Evolutionary conservation across 2,329 filamentous ascomycete genomes (phyloP).

Genomic region (Tothia fuscella): DNA sequence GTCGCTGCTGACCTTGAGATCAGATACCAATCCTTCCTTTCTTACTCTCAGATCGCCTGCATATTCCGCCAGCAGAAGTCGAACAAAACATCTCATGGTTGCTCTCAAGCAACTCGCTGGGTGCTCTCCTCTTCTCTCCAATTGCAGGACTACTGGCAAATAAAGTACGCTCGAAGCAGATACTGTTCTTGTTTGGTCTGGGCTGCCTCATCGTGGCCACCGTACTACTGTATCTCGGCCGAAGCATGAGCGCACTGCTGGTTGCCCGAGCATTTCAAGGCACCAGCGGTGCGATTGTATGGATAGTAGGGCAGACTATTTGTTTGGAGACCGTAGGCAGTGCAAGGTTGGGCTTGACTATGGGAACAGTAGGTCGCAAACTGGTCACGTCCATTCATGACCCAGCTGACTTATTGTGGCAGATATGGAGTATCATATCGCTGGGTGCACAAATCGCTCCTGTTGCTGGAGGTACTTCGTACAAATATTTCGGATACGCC

Average conservation of each 20-base stretch:
- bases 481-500: slow-evolving; percentile 40
- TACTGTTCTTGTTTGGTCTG: slow-evolving; percentile 47
- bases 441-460: slow-evolving; percentile 46
- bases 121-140: slow-evolving; percentile 37
- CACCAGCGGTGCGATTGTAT: slow-evolving; percentile 45
- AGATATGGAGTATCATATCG: slow-evolving; percentile 48
- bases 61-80: slow-evolving; percentile 35
- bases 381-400: background rate
- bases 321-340: slow-evolving; percentile 46
- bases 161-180: slow-evolving; percentile 38
- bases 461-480: slow-evolving; percentile 47
- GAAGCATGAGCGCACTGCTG: slow-evolving; percentile 35
- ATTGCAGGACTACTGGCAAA: slow-evolving; percentile 41
- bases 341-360: slow-evolving; percentile 45
- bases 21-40: slow-evolving; percentile 47
- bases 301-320: slow-evolving; percentile 47
- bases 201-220: slow-evolving; percentile 42
- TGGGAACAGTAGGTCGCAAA: slow-evolving; percentile 4
- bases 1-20: no score
- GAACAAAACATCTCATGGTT: slow-evolving; percentile 43
- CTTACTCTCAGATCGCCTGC: slow-evolving; percentile 40
- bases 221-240: slow-evolving; percentile 40
- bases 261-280: slow-evolving; percentile 46
- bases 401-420: background rate
- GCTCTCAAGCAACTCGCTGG: slow-evolving; percentile 42